A percentile compares a stretch with the other conserved stretches of the same genome.
phyloP scores from a whole-genome alignment of 1,284 basidiomycete genomes.

The Inonotus obliquus region DNA sequence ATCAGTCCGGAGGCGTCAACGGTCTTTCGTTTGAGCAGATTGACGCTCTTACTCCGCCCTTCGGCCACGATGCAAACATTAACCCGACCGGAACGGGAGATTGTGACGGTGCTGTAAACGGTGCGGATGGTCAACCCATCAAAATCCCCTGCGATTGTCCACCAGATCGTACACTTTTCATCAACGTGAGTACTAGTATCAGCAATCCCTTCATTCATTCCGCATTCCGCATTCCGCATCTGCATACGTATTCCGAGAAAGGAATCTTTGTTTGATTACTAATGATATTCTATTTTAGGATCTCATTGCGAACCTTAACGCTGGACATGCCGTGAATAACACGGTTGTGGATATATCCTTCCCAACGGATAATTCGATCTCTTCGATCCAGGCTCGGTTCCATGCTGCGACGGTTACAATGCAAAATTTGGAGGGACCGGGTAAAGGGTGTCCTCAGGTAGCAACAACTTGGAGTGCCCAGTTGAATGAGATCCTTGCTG shows the following conservation, averaged over 20 bases:
- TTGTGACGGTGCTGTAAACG: conserved; percentile 28
- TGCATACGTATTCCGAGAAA: no score
- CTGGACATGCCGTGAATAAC: conserved; percentile 36
- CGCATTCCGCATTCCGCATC: no score
- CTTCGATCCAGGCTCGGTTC: conserved; percentile 32
- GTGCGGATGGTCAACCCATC: conserved; percentile 27
- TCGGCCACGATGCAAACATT: conserved; percentile 19
- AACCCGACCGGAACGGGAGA: conserved; percentile 25
- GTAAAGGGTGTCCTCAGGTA: conserved; percentile 25
- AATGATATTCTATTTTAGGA: conserved; percentile 17
- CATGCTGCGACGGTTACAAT: conserved; percentile 32
- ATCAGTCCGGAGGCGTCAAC: background rate
- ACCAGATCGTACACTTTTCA: conserved; percentile 31
- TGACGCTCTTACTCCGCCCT: conserved; percentile 15
- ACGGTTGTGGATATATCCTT: conserved; percentile 31
- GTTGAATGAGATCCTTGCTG: conserved; percentile 19
- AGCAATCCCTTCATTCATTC: background rate
- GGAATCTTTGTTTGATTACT: no score
- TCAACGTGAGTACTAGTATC: conserved; percentile 26
- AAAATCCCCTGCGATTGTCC: conserved; percentile 32
- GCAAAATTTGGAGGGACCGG: conserved; percentile 28
- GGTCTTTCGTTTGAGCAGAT: conserved; percentile 15
- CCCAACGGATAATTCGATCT: conserved; percentile 32
- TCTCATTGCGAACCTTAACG: conserved; percentile 33
- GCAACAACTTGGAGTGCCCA: conserved; percentile 24